A percentile compares a stretch with the other conserved stretches of the same genome.
Conservation (phyloP, 306 rosid genomes). For the Cucurbita pepo region DNA sequence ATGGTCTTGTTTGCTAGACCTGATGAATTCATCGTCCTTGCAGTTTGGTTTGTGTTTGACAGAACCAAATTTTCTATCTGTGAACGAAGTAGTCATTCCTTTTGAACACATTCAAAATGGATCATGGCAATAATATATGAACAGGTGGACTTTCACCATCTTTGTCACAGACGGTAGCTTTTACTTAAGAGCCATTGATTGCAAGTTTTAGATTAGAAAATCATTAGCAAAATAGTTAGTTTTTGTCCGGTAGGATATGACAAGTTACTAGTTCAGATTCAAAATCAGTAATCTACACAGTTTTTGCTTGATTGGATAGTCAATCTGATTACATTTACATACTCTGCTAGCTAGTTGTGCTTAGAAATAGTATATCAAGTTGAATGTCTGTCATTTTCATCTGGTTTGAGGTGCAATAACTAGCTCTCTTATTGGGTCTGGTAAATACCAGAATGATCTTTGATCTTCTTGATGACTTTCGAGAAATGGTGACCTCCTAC, state of each 20-base stretch:
- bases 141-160: not conserved
- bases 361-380: not conserved
- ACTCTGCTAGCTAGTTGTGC: not conserved
- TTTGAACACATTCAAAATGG: not conserved
- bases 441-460: not conserved
- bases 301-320: not conserved
- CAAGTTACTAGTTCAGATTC: not conserved
- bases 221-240: not conserved
- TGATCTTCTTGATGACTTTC: not conserved
- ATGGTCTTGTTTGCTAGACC: not conserved
- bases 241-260: not conserved
- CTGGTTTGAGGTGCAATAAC: not conserved
- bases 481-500: no score
- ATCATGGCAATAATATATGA: not conserved
- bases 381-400: not conserved
- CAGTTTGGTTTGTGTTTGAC: not conserved
- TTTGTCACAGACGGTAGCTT: not conserved
- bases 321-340: not conserved
- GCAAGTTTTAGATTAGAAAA: not conserved
- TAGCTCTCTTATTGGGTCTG: not conserved
- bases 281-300: not conserved
- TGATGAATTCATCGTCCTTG: not conserved
- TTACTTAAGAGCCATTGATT: not conserved
- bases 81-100: not conserved
- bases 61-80: not conserved